These are phyloP conservation scores for Dissoconium aciculare DNA, from an alignment of 2,329 filamentous ascomycete genomes.

Conservation along the genomic window DNA sequence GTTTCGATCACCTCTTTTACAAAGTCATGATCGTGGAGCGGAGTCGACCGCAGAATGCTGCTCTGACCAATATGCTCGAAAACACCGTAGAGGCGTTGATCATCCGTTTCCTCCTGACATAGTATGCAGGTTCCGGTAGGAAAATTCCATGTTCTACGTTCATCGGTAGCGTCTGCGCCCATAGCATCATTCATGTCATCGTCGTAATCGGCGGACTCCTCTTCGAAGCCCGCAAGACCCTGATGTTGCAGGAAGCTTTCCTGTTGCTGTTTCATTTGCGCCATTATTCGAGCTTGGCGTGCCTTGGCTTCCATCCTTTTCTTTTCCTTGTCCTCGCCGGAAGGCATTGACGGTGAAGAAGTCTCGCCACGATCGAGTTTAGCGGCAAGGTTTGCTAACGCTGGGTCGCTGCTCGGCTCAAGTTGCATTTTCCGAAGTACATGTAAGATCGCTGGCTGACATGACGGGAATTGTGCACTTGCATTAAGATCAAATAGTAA, in stretches of 20 bases:
- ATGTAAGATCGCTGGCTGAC: constrained; percentile 68
- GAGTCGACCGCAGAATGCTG: constrained; percentile 71
- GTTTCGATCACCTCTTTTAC: constrained; percentile 68
- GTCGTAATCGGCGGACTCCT: constrained; percentile 62
- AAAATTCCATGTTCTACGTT: constrained; percentile 72
- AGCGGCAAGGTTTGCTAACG: constrained; percentile 45
- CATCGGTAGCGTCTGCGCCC: constrained; percentile 44
- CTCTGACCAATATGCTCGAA: constrained; percentile 84
- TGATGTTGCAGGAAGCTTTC: constrained; percentile 87
- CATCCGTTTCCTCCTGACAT: constrained; percentile 90
- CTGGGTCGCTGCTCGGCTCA: constrained; percentile 55
- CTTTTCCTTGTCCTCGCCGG: constrained; percentile 52
- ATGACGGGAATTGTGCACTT: constrained; percentile 65
- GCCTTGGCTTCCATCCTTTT: constrained; percentile 87
- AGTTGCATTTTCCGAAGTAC: constrained; percentile 72
- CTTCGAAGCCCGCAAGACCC: constrained; percentile 75
- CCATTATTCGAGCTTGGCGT: constrained; percentile 88
- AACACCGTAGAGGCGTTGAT: constrained; percentile 76
- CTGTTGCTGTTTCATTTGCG: constrained; percentile 93
- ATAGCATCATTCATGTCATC: constrained; percentile 44
- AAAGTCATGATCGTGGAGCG: constrained; percentile 66
- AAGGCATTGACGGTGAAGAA: constrained; percentile 57
- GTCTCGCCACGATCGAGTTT: constrained; percentile 67
- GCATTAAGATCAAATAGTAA: constrained; percentile 35
- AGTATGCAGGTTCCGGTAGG: constrained; percentile 86